These are phyloP conservation scores for Eustoma russellianum DNA, from an alignment of 257 asterid species.

Conservation along the genomic window DNA sequence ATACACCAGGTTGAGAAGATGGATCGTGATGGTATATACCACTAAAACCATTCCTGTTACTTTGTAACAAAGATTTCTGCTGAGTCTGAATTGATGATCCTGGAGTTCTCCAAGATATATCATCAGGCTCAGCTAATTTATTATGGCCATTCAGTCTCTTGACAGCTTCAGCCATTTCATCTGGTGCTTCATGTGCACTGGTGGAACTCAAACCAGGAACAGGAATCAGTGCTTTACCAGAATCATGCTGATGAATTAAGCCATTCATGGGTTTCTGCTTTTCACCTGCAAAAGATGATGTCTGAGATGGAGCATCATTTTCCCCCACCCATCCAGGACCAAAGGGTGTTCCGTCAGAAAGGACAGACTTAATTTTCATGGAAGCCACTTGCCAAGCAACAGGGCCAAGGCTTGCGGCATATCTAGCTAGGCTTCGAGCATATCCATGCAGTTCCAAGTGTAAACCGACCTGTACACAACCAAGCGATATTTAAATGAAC, in stretches of 20 bases:
- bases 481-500: neutral
- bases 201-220: constrained; percentile 28
- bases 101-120: constrained; percentile 22
- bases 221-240: constrained; percentile 28
- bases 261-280: constrained; percentile 31
- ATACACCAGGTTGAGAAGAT: constrained; percentile 19
- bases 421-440: constrained; percentile 80
- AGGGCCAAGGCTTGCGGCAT: constrained; percentile 82
- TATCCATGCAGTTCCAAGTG: constrained; percentile 64
- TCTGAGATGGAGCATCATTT: constrained; percentile 28
- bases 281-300: constrained; percentile 28
- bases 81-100: constrained; percentile 26
- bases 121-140: constrained; percentile 25
- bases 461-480: constrained; percentile 59
- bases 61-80: constrained; percentile 32
- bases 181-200: constrained; percentile 24
- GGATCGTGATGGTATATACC: constrained; percentile 29
- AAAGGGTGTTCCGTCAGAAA: constrained; percentile 57
- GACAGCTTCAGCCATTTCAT: constrained; percentile 49
- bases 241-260: constrained; percentile 19
- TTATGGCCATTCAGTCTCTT: constrained; percentile 48
- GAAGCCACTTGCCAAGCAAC: constrained; percentile 76
- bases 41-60: constrained; percentile 42
- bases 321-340: constrained; percentile 99
- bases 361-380: constrained; percentile 35